A percentile compares a stretch with the other conserved stretches of the same genome.
Evolutionary conservation across 768 basidiomycete species (phyloP).

Genomic region (Pleurotus citrinopileatus): DNA sequence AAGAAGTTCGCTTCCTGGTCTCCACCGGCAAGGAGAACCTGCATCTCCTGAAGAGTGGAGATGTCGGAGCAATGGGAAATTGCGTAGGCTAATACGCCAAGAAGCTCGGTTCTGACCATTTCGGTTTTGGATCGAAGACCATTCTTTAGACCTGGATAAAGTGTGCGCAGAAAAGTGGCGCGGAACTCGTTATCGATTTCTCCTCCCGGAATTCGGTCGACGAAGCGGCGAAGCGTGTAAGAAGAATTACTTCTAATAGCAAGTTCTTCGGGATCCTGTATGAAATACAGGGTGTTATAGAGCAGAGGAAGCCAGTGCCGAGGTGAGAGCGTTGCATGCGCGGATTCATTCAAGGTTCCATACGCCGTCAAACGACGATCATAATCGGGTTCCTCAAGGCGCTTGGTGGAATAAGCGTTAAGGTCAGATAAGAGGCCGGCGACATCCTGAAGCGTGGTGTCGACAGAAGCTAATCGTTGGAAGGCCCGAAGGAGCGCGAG

Average conservation of each 20-base stretch:
- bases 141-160: conserved; percentile 80
- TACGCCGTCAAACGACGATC: conserved; percentile 81
- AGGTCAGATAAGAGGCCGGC: conserved; percentile 60
- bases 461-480: conserved; percentile 40
- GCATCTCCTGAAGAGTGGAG: conserved; percentile 72
- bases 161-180: conserved; percentile 53
- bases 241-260: conserved; percentile 83
- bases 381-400: conserved; percentile 92
- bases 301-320: conserved; percentile 80
- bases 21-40: conserved; percentile 73
- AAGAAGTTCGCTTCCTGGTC: conserved; percentile 97
- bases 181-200: conserved; percentile 41
- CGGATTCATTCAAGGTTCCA: conserved; percentile 64
- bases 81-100: conserved; percentile 75
- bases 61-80: conserved; percentile 63
- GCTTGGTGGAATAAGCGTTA: conserved; percentile 82
- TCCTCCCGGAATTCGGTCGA: conserved; percentile 53
- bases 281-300: conserved; percentile 79
- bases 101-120: conserved; percentile 80
- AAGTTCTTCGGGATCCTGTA: conserved; percentile 88
- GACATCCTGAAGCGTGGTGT: conserved; percentile 43
- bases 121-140: conserved; percentile 79
- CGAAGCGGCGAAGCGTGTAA: conserved; percentile 70
- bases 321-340: conserved; percentile 46
- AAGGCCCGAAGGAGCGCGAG: conserved; percentile 67